Conservation (phyloP, 2,329 filamentous ascomycete species). For the Sporothrix protearum region DNA sequence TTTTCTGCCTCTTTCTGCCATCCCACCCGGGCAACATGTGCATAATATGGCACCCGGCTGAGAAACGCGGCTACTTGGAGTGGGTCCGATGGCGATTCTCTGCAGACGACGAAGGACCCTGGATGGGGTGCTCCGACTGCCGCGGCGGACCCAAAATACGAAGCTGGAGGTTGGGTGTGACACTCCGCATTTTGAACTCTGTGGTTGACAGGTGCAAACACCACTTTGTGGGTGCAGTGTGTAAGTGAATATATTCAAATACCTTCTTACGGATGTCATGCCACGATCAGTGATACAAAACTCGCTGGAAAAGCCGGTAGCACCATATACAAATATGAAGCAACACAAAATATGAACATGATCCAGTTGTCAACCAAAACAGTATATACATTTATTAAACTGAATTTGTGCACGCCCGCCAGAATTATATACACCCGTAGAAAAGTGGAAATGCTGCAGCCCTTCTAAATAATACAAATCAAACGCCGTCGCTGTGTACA, state of each 20-base stretch:
- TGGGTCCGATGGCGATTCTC: slow-evolving; percentile 2
- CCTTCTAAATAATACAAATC: slow-evolving; percentile 8
- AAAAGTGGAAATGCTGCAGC: slow-evolving; percentile 7
- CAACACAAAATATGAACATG: not conserved
- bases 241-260: too few relatives aligned
- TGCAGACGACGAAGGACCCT: not conserved
- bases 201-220: not conserved
- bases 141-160: not conserved
- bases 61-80: not conserved
- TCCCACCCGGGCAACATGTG: not conserved
- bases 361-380: not conserved
- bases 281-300: not conserved
- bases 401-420: not conserved
- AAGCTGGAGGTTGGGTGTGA: not conserved
- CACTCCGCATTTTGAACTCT: not conserved
- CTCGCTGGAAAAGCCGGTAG: not conserved
- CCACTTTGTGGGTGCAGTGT: not conserved
- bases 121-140: slow-evolving; percentile 10
- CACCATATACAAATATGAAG: not conserved
- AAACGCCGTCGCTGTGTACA: slow-evolving; percentile 24
- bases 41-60: not conserved
- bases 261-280: not conserved
- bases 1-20: not conserved
- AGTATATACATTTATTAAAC: slow-evolving; percentile 11
- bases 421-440: slow-evolving; percentile 15